Percentiles rank a stretch among this genome's conserved stretches.
Evolutionary conservation across 148 eudicot genomes (phyloP).

Genomic region (Camellia sinensis): DNA sequence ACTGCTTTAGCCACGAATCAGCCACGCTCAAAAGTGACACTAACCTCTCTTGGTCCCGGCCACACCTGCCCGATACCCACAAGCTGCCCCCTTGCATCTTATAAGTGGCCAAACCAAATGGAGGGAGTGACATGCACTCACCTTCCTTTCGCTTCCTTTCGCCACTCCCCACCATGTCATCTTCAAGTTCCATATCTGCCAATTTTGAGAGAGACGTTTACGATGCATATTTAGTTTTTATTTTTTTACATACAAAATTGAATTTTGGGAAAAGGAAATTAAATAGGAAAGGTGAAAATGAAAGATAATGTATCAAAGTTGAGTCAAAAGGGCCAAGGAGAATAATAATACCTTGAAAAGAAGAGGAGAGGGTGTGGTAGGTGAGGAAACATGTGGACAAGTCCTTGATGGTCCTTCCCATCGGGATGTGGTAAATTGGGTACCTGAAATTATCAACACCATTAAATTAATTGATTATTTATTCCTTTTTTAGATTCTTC

Average conservation of each 20-base stretch:
- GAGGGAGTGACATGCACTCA: slow-evolving; percentile 64
- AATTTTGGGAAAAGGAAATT: not conserved
- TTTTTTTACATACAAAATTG: not conserved
- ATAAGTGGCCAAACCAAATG: slow-evolving; percentile 87
- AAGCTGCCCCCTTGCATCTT: slow-evolving; percentile 76
- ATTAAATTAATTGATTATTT: not conserved
- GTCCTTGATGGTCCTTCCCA: slow-evolving; percentile 17
- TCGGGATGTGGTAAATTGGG: slow-evolving; percentile 42
- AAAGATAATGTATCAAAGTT: not conserved
- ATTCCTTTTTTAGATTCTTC: not conserved
- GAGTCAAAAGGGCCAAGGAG: not conserved
- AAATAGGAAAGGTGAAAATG: slow-evolving; percentile 1
- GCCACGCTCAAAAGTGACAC: slow-evolving; percentile 69
- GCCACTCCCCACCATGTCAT: slow-evolving; percentile 33
- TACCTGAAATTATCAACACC: slow-evolving; percentile 21
- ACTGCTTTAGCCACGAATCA: slow-evolving; percentile 92
- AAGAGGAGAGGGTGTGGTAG: slow-evolving; percentile 40
- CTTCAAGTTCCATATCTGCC: slow-evolving; percentile 67
- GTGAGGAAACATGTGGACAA: slow-evolving; percentile 39
- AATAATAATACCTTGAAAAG: slow-evolving; percentile 32
- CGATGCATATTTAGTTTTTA: not conserved
- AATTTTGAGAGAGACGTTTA: not conserved
- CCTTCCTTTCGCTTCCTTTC: slow-evolving; percentile 59
- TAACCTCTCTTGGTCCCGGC: slow-evolving; percentile 62
- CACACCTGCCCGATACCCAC: slow-evolving; percentile 56